These are phyloP conservation scores for Alternaria dauci DNA, from an alignment of 2,329 filamentous ascomycete genomes.

Conservation along the genomic window DNA sequence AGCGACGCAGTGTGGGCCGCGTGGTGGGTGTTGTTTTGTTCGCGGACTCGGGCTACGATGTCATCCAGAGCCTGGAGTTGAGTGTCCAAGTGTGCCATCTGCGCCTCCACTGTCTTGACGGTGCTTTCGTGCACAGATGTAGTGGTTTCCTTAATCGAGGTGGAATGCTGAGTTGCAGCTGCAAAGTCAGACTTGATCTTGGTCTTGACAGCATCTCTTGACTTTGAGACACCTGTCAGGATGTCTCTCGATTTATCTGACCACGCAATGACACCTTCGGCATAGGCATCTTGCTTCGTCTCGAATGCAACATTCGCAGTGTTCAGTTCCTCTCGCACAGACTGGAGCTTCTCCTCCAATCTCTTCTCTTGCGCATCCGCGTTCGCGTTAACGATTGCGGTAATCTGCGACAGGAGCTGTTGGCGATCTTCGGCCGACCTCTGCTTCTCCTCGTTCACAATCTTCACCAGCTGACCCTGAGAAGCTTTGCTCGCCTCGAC, in stretches of 20 bases:
- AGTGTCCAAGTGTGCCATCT: constrained; percentile 84
- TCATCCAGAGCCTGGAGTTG: constrained; percentile 92
- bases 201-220: constrained; percentile 78
- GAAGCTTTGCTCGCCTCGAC: constrained; percentile 73
- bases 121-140: constrained; percentile 91
- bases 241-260: constrained; percentile 72
- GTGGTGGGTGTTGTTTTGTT: constrained; percentile 81
- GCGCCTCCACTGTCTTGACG: constrained; percentile 85
- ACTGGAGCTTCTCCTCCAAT: constrained; percentile 68
- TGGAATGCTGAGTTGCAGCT: constrained; percentile 79
- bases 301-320: constrained; percentile 72
- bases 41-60: constrained; percentile 82
- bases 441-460: constrained; percentile 78
- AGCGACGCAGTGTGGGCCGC: constrained; percentile 73
- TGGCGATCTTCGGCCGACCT: constrained; percentile 77
- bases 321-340: constrained; percentile 70
- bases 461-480: constrained; percentile 71
- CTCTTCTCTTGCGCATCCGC: constrained; percentile 77
- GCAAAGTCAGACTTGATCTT: constrained; percentile 89
- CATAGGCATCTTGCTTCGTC: constrained; percentile 71
- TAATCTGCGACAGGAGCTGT: constrained; percentile 77
- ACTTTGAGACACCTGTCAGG: constrained; percentile 74
- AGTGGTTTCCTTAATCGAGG: constrained; percentile 82
- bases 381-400: constrained; percentile 76
- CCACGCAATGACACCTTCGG: constrained; percentile 78